These are phyloP conservation scores for Suhomyces atakaporum DNA, from an alignment of 1,139 yeast genomes.

Conservation along the genomic window DNA sequence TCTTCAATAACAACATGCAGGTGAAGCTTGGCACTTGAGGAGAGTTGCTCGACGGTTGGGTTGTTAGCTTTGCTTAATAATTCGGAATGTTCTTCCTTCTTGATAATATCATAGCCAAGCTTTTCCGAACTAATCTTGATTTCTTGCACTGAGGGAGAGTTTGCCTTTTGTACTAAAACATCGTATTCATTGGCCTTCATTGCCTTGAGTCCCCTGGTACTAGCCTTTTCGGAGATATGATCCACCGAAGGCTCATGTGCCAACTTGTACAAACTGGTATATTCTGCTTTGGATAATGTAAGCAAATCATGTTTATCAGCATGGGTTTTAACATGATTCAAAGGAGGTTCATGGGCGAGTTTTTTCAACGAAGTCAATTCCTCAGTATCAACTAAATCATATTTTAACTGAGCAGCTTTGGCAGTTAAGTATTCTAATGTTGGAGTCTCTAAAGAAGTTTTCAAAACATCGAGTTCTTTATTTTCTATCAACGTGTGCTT, in stretches of 20 bases:
- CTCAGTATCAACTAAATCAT: conserved; percentile 18
- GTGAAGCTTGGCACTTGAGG: conserved; percentile 17
- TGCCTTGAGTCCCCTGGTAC: conserved; percentile 10
- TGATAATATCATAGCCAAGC: conserved; percentile 23
- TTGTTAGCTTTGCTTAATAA: conserved; percentile 11
- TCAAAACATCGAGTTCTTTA: conserved; percentile 15
- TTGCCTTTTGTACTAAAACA: conserved; percentile 14
- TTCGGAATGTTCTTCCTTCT: conserved; percentile 9
- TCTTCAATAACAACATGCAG: conserved; percentile 21
- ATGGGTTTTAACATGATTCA: conserved; percentile 35
- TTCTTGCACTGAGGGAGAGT: conserved; percentile 27
- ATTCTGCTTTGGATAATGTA: conserved; percentile 36
- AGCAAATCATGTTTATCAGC: conserved; percentile 41
- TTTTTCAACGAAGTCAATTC: conserved; percentile 16
- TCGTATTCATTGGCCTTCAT: conserved; percentile 22
- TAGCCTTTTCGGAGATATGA: conserved; percentile 19
- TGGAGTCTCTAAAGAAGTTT: conserved; percentile 21
- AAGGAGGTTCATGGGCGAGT: conserved; percentile 34
- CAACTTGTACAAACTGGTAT: conserved; percentile 34
- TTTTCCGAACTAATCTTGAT: conserved; percentile 33
- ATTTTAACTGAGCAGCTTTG: conserved; percentile 18
- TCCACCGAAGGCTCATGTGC: conserved; percentile 34
- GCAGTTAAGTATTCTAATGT: conserved; percentile 19
- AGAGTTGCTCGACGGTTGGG: conserved; percentile 25
- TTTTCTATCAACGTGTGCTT: conserved; percentile 22